phyloP scores from a whole-genome alignment of 805 yeast genomes.

The Saccharomycodes ludwigii region DNA sequence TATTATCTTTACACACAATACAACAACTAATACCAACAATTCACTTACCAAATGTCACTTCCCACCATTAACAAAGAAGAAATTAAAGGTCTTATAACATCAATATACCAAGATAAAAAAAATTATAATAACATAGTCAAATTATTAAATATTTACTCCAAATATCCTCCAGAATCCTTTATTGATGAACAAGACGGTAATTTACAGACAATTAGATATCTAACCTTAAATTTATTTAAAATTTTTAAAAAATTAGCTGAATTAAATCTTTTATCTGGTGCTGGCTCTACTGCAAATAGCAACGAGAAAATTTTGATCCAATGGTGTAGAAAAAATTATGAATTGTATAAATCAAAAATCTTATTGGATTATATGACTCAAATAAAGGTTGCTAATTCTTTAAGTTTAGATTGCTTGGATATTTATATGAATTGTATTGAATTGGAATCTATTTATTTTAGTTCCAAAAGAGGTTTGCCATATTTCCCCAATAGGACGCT shows the following conservation, averaged over 20 bases:
- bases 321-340: conserved; percentile 55
- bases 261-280: too few relatives aligned
- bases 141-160: conserved; percentile 13
- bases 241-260: conserved; percentile 23
- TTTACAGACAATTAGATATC: conserved; percentile 17
- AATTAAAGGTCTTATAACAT: not conserved
- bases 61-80: conserved; percentile 2
- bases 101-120: not conserved
- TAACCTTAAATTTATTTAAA: conserved; percentile 20
- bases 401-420: conserved; percentile 42
- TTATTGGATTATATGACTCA: conserved; percentile 31
- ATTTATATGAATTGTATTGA: conserved; percentile 41
- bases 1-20: too few relatives aligned
- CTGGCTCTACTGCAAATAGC: conserved; percentile 24
- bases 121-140: conserved; percentile 22
- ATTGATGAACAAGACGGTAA: conserved; percentile 9
- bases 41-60: too few relatives aligned
- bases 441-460: conserved; percentile 42
- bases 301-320: conserved; percentile 37
- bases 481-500: conserved; percentile 51
- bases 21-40: too few relatives aligned
- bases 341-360: conserved; percentile 30
- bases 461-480: conserved; percentile 38
- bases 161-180: conserved; percentile 4
- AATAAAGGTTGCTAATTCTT: conserved; percentile 31